Evolutionary conservation across 371 early-diverging fungal species (phyloP), one percentile per base, ranked within the genome.

Genomic region (Dinochytrium kinnereticum): DNA sequence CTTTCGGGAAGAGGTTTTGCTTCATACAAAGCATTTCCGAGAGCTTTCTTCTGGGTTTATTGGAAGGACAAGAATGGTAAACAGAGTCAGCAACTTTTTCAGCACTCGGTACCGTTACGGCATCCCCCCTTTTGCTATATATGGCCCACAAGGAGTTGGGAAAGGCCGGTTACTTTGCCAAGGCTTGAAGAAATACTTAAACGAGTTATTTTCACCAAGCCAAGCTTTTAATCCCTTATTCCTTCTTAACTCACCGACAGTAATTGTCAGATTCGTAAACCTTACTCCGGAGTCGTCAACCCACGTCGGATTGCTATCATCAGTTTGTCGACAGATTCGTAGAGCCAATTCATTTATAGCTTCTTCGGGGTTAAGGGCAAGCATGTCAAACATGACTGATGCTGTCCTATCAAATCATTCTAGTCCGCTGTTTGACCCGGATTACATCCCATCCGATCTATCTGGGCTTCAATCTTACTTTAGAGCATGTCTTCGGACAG

Each of bases 321-420:
- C 70, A 5, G 57, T 76, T 26, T 76, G 77, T 66, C 61, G 59
- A 17, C 77, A 76, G 40, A 61, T 76, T 37, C 68, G 73, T 13
- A 7, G 77, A 13, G 74, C 64, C 0, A 49, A 51, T 21, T 28
- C 65, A 19, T 31, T 61, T 24, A 34, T 34, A 10, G 61, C 61
- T 2, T 61, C 61, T 33, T 61, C 61, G 3, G 61, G 31, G 3
- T 34, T 61, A 7, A 3, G 61, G 36, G 61, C 61, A 3, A 30
- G 21, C 13, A 51, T 34, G 39, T 49, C 33, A 3, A 57, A 51
- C n/a, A 55, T 59, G 1, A 38, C 30, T 3, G 39, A 66, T 7
- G 2, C 70, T 33, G 70, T 49, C 38, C 26, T 51, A 13, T 70
- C 49, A 37, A 36, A 59, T 19, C 1, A 44, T 19, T 50, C 57